Evolutionary conservation across 2,329 filamentous ascomycete genomes (phyloP), one percentile per base, ranked within the genome.

Genomic region (Boeremia exigua): DNA sequence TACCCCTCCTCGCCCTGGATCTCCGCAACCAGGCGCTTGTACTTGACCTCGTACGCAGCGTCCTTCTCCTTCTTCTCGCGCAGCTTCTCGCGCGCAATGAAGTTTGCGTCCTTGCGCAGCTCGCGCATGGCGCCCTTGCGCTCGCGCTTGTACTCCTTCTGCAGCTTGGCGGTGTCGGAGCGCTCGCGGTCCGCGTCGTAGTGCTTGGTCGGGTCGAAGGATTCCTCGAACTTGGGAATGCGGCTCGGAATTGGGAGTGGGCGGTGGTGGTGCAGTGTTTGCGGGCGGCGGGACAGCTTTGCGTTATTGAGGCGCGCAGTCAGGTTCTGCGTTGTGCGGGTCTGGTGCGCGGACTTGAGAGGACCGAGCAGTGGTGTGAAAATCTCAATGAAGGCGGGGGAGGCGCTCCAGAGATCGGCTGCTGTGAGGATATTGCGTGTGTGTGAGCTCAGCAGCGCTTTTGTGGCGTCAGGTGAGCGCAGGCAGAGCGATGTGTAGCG

Each of bases 141-240:
- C 83, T 99, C 95, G 72, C 90, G 87, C 86, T 96, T 96, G 84
- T 93, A 91, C 80, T 98, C 94, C 60, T 88, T 88, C 79, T 88
- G 88, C 71, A 99, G 84, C 77, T 93, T 95, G 71, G 88, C 88
- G 59, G 90, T 78, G 71, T 97, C 92, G 19, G 91, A 88, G 30
- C 95, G 90, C 77, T 96, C 92, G 65, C 88, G 88, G 77, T 99
- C 90, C 0, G 92, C 92, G 73, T 99, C 96, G 84, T 99, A 98
- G 83, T 98, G 95, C 79, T 92, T 94, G 80, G 90, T 87, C 3
- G 95, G 95, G 75, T 96, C 95, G 84, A 92, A 99, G 54, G 86
- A 84, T 74, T 97, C 94, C 79, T 98, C 95, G 79, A 98, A 99
- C 77, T 96, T 96, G 77, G 95, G 95, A 42, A 97, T 87, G 55